Percentiles rank a stretch among this genome's conserved stretches.
Conservation (phyloP, 805 yeast species). For the Debaryomyces tyrocola region DNA sequence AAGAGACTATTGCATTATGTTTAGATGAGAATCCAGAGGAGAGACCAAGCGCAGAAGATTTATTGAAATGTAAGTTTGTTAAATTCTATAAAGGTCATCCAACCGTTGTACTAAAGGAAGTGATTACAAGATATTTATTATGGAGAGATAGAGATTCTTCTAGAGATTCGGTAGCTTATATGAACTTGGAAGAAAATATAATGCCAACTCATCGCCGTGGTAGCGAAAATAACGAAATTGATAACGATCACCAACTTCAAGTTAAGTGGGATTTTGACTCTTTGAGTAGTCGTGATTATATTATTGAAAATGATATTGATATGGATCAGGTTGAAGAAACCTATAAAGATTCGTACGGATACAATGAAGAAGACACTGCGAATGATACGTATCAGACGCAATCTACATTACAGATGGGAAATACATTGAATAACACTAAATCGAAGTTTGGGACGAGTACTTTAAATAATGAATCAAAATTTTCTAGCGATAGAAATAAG, state of each 20-base stretch:
- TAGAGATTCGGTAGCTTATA: conserved; percentile 46
- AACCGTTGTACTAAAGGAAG: conserved; percentile 63
- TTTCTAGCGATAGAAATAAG: not conserved
- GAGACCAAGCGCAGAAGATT: conserved; percentile 83
- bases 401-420: conserved; percentile 23
- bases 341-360: conserved; percentile 20
- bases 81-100: conserved; percentile 59
- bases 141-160: conserved; percentile 71
- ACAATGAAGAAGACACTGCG: conserved; percentile 1
- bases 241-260: conserved; percentile 26
- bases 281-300: conserved; percentile 68
- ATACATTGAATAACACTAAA: conserved; percentile 16
- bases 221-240: conserved; percentile 10
- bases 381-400: conserved; percentile 27
- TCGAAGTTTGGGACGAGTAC: conserved; percentile 9
- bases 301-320: conserved; percentile 67
- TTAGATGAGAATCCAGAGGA: conserved; percentile 91
- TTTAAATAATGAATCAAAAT: conserved; percentile 4
- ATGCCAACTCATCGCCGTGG: not conserved
- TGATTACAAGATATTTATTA: conserved; percentile 67
- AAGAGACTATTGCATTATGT: conserved; percentile 88
- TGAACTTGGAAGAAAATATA: conserved; percentile 20
- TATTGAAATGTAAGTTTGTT: conserved; percentile 73
- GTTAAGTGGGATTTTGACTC: conserved; percentile 92
- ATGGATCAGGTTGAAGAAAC: conserved; percentile 30